Percentiles rank a stretch among this genome's conserved stretches.
Conservation (phyloP, 1,284 basidiomycete species). For the Athelia sp. region DNA sequence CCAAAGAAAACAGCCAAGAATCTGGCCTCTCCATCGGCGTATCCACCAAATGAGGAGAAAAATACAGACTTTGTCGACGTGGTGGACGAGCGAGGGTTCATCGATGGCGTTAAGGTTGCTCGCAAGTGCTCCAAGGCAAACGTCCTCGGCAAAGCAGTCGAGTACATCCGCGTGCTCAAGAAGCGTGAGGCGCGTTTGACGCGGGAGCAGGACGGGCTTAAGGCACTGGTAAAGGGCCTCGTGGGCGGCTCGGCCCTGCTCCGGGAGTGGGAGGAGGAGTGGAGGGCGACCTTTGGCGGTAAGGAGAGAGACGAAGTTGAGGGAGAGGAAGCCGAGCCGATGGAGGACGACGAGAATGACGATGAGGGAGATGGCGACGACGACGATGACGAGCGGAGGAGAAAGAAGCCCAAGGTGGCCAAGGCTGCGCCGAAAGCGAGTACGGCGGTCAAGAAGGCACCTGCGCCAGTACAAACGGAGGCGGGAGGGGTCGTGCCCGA, state of each 20-base stretch:
- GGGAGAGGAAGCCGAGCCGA: conserved; percentile 39
- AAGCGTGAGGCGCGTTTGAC: conserved; percentile 65
- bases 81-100: conserved; percentile 71
- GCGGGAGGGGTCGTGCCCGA: conserved; percentile 38
- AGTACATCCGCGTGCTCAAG: conserved; percentile 77
- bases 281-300: conserved; percentile 67
- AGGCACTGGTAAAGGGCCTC: conserved; percentile 58
- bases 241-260: conserved; percentile 67
- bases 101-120: conserved; percentile 79
- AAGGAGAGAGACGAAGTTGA: conserved; percentile 68
- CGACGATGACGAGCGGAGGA: conserved; percentile 41
- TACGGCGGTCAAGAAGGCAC: conserved; percentile 25
- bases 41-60: conserved; percentile 27
- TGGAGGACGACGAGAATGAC: conserved; percentile 53
- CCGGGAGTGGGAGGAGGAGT: conserved; percentile 70
- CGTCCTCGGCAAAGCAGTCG: conserved; percentile 76
- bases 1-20: conserved; percentile 32
- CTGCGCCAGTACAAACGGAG: conserved; percentile 14
- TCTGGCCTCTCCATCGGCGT: too few relatives aligned
- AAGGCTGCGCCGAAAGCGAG: conserved; percentile 21
- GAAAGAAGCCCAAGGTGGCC: conserved; percentile 50
- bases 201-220: conserved; percentile 68
- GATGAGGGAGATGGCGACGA: conserved; percentile 51
- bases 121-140: conserved; percentile 83
- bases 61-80: conserved; percentile 38